Conservation (phyloP, 345 rosid genomes). For the Populus euphratica region DNA sequence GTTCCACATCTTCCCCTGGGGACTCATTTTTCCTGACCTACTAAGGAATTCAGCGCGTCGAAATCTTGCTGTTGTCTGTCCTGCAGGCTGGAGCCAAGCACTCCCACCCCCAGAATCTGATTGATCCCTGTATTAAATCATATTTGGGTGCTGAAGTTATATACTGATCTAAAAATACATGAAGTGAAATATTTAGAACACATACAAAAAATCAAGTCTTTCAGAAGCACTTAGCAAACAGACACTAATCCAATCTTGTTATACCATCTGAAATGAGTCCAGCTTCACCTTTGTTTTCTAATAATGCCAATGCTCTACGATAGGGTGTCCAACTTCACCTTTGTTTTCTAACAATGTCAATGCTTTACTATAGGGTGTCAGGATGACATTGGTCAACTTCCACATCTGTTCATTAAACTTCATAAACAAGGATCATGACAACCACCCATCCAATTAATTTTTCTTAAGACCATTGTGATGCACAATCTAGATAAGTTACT, state of each 20-base stretch:
- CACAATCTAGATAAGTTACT: background rate
- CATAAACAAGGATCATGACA: background rate
- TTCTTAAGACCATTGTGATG: background rate
- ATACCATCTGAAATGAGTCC: background rate
- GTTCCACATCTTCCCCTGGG: constrained; percentile 47
- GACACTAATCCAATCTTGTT: background rate
- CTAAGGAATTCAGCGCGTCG: constrained; percentile 67
- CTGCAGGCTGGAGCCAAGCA: constrained; percentile 14
- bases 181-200: background rate
- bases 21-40: constrained; percentile 41
- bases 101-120: constrained; percentile 18
- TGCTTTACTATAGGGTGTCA: background rate
- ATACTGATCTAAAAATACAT: background rate
- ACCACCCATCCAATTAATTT: background rate
- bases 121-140: constrained; percentile 32
- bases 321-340: too few relatives aligned
- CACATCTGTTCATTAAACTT: background rate
- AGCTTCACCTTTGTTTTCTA: background rate
- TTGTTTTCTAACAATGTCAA: background rate
- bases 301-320: too few relatives aligned
- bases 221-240: background rate
- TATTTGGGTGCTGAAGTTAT: background rate
- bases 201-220: background rate
- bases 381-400: background rate
- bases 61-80: constrained; percentile 25